These are phyloP conservation scores for Kluyveromyces nonfermentans DNA, from an alignment of 805 yeast species.

Conservation along the genomic window DNA sequence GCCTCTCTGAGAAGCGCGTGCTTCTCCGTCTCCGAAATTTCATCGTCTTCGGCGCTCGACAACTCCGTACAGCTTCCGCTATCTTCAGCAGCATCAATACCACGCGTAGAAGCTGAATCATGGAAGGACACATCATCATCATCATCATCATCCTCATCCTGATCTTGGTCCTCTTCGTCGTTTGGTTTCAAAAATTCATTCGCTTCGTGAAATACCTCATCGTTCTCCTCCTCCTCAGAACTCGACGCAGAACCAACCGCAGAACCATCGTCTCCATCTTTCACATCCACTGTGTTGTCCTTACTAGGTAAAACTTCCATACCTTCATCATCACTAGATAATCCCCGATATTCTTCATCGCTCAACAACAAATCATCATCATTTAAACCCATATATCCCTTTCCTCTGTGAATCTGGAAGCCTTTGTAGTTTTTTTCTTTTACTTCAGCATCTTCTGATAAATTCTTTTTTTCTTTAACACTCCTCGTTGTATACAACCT, in stretches of 20 bases:
- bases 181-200: slow-evolving; percentile 17
- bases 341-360: slow-evolving; percentile 3
- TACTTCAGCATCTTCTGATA: background rate
- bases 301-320: background rate
- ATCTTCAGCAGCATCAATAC: background rate
- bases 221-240: slow-evolving; percentile 5
- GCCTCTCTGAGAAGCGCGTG: slow-evolving; percentile 10
- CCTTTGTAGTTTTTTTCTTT: background rate
- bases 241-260: background rate
- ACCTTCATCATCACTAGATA: slow-evolving; percentile 1
- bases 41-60: slow-evolving; percentile 21
- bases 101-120: background rate
- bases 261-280: background rate
- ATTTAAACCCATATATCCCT: background rate
- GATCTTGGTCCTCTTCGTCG: slow-evolving; percentile 24
- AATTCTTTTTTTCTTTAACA: background rate
- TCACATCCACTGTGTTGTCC: background rate
- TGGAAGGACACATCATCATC: slow-evolving; percentile 13
- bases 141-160: slow-evolving; percentile 26
- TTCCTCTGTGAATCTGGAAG: background rate
- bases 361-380: background rate
- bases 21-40: slow-evolving; percentile 21
- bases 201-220: slow-evolving; percentile 19
- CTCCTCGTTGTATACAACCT: slow-evolving; percentile 24
- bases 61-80: background rate